These are phyloP conservation scores for Amphicarpaea edgeworthii DNA, from an alignment of 306 rosid species.

Conservation along the genomic window DNA sequence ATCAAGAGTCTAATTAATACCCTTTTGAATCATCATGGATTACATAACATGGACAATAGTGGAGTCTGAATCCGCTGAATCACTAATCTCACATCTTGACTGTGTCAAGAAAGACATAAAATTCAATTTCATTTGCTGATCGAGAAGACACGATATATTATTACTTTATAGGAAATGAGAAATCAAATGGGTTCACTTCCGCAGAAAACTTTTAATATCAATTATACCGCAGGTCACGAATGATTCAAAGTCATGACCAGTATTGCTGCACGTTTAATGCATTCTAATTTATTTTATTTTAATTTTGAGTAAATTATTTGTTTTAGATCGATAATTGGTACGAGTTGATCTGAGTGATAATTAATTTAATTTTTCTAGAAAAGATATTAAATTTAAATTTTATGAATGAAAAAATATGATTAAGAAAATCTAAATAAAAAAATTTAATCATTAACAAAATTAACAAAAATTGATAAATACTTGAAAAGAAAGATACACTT, in stretches of 20 bases:
- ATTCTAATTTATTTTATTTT: not conserved
- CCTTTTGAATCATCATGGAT: slow-evolving; percentile 16
- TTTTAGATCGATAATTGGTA: no score
- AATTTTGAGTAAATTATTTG: no score
- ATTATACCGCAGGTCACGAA: not conserved
- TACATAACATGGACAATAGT: not conserved
- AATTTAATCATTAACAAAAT: no score
- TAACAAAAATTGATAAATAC: no score
- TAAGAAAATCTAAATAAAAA: no score
- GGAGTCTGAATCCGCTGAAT: slow-evolving; percentile 19
- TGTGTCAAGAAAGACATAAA: not conserved
- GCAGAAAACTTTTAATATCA: not conserved
- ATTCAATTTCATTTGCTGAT: slow-evolving; percentile 5
- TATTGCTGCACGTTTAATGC: not conserved
- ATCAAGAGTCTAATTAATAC: slow-evolving; percentile 16
- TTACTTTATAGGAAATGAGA: no score
- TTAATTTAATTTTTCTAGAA: no score
- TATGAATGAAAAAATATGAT: no score
- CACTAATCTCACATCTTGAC: not conserved
- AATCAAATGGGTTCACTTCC: not conserved
- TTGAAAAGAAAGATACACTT: no score
- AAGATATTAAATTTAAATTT: no score
- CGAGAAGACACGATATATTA: not conserved
- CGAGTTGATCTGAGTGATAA: no score
- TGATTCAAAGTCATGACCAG: not conserved